Evolutionary conservation across 345 rosid species (phyloP).

Genomic region (Rhodamnia rubescens): DNA sequence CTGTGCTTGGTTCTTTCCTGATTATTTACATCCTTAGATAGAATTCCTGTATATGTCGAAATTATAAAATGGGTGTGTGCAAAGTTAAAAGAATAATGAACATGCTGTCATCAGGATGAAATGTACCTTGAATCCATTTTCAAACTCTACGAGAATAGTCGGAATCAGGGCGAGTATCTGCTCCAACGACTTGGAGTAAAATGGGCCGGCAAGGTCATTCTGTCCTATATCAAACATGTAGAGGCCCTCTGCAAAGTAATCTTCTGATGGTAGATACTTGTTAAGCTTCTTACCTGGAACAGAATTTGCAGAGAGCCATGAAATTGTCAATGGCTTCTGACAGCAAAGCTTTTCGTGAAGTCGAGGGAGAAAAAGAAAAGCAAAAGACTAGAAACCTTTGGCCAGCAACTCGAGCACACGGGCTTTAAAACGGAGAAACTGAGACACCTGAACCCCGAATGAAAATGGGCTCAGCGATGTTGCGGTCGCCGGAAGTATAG

Average conservation of each 20-base stretch:
- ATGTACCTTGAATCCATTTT: slow-evolving; percentile 56
- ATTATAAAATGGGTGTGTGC: not conserved
- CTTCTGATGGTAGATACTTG: slow-evolving; percentile 57
- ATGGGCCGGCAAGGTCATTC: slow-evolving; percentile 94
- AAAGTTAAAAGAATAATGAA: not conserved
- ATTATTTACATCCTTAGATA: not conserved
- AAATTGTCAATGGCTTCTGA: not conserved
- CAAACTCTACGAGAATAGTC: slow-evolving; percentile 52
- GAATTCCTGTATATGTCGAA: not conserved
- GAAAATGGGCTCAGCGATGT: slow-evolving; percentile 73
- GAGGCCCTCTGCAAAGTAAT: slow-evolving; percentile 52
- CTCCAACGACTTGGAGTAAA: slow-evolving; percentile 77
- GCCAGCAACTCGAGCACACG: slow-evolving; percentile 49
- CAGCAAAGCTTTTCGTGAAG: not conserved
- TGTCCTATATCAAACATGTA: slow-evolving; percentile 94
- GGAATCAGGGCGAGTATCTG: slow-evolving; percentile 80
- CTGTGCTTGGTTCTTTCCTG: not conserved
- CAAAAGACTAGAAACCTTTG: slow-evolving; percentile 19
- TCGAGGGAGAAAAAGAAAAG: not conserved
- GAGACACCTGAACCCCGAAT: slow-evolving; percentile 66
- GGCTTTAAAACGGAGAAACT: slow-evolving; percentile 69
- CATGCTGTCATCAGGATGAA: not conserved
- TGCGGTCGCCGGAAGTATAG: slow-evolving; percentile 63
- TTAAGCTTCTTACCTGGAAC: slow-evolving; percentile 36
- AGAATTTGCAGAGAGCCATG: not conserved